These are phyloP conservation scores for Trichoderma hamatum DNA, from an alignment of 2,329 filamentous ascomycete species.

Conservation along the genomic window DNA sequence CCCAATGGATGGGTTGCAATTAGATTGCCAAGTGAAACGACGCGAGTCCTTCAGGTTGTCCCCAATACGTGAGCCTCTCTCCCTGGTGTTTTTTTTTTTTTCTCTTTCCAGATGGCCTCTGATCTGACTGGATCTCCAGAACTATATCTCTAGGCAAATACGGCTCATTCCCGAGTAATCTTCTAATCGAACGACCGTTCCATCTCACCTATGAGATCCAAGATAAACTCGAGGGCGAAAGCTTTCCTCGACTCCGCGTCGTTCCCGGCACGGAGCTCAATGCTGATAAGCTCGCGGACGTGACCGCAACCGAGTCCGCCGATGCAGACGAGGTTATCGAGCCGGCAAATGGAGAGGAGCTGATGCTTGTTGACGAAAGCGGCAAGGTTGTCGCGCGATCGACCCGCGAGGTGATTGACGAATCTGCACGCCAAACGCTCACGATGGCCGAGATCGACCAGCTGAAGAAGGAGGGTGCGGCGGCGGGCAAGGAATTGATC, in stretches of 20 bases:
- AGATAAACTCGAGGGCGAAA: conserved; percentile 67
- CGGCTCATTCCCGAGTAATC: conserved; percentile 84
- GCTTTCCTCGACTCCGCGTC: conserved; percentile 71
- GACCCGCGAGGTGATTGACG: conserved; percentile 62
- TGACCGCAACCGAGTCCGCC: conserved; percentile 38
- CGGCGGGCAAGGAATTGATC: conserved; percentile 85
- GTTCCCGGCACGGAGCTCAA: conserved; percentile 82
- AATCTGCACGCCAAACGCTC: conserved; percentile 72
- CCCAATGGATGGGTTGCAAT: conserved; percentile 64
- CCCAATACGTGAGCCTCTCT: conserved; percentile 59
- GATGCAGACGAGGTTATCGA: conserved; percentile 49
- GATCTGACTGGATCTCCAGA: conserved; percentile 51
- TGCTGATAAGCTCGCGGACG: conserved; percentile 68
- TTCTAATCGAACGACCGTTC: conserved; percentile 88
- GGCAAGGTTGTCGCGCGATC: conserved; percentile 56
- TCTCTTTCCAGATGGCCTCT: neutral
- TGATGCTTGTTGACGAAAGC: conserved; percentile 49
- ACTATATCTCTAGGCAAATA: conserved; percentile 91
- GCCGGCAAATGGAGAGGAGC: conserved; percentile 45
- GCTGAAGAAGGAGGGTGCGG: conserved; percentile 71
- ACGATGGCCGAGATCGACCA: conserved; percentile 76
- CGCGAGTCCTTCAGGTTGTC: conserved; percentile 59
- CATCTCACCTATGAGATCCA: conserved; percentile 89
- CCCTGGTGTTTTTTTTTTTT: neutral
- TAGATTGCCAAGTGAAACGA: conserved; percentile 60